phyloP scores from a whole-genome alignment of 2,329 filamentous ascomycete genomes.

The Clathrospora elynae region DNA sequence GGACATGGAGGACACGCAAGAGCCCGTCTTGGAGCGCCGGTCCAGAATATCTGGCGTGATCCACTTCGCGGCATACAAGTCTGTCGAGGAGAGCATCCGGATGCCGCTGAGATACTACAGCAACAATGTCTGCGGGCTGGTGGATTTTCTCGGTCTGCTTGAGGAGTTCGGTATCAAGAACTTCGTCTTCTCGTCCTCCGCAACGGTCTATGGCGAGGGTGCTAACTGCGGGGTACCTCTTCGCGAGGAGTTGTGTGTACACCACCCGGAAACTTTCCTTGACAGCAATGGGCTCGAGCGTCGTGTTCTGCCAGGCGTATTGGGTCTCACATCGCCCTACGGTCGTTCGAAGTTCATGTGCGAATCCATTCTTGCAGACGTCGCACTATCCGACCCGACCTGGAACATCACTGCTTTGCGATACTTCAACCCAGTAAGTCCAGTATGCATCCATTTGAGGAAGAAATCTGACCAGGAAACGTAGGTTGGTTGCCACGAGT shows the following conservation, averaged over 20 bases:
- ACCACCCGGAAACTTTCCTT: conserved; percentile 53
- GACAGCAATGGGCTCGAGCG: conserved; percentile 53
- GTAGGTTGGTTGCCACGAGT: conserved; percentile 65
- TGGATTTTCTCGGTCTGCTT: conserved; percentile 63
- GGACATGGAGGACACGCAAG: conserved; percentile 30
- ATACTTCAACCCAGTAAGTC: conserved; percentile 66
- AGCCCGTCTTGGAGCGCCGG: conserved; percentile 32
- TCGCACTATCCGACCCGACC: conserved; percentile 63
- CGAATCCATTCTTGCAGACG: conserved; percentile 68
- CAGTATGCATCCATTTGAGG: not conserved
- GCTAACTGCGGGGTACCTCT: conserved; percentile 55
- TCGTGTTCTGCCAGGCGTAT: conserved; percentile 55
- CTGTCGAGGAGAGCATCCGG: conserved; percentile 66
- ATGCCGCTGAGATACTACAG: conserved; percentile 67
- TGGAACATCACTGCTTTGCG: conserved; percentile 68
- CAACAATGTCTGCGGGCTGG: conserved; percentile 69
- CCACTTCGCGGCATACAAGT: conserved; percentile 71
- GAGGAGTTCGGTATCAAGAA: conserved; percentile 66
- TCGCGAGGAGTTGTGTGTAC: conserved; percentile 62
- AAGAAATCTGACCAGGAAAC: conserved; percentile 13
- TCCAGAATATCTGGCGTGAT: conserved; percentile 68
- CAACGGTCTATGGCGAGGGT: conserved; percentile 65
- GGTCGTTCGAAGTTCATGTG: conserved; percentile 71
- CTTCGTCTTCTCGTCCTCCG: conserved; percentile 71
- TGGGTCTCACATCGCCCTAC: conserved; percentile 68